phyloP scores from a whole-genome alignment of 1,284 basidiomycete species.

The Quambalaria eucalypti region DNA sequence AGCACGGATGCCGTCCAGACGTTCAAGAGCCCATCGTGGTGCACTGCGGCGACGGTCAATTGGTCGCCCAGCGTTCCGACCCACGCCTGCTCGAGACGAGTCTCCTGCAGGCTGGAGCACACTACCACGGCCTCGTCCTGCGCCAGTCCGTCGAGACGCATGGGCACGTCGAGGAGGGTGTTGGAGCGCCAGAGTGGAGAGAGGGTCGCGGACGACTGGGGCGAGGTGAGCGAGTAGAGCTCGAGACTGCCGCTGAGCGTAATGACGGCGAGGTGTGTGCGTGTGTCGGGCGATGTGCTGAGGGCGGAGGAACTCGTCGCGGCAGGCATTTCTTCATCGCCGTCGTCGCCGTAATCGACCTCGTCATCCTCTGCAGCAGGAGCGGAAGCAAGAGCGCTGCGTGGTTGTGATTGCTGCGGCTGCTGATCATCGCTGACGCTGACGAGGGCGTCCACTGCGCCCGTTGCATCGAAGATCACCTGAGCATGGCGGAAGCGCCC shows the following conservation, averaged over 20 bases:
- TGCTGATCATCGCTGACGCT: neutral
- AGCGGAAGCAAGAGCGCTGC: too few relatives aligned
- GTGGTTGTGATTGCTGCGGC: too few relatives aligned
- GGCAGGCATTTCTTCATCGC: constrained; percentile 47
- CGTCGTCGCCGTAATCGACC: constrained; percentile 34
- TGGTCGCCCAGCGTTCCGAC: neutral
- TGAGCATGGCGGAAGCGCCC: too few relatives aligned
- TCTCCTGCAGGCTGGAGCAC: neutral
- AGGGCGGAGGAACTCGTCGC: neutral
- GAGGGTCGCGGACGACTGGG: too few relatives aligned
- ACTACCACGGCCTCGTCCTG: neutral
- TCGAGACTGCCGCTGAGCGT: neutral
- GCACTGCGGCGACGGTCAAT: neutral
- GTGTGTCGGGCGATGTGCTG: neutral
- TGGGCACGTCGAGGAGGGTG: neutral
- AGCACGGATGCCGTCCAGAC: neutral
- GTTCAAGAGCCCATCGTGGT: neutral
- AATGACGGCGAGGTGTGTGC: neutral
- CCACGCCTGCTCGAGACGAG: neutral
- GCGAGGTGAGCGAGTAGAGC: neutral
- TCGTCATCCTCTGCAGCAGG: constrained; percentile 21
- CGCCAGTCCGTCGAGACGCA: neutral
- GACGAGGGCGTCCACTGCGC: neutral
- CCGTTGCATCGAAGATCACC: neutral
- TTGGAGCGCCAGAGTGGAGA: neutral